phyloP scores from a whole-genome alignment of 495 filamentous ascomycete species.

The Cercophora scortea region DNA sequence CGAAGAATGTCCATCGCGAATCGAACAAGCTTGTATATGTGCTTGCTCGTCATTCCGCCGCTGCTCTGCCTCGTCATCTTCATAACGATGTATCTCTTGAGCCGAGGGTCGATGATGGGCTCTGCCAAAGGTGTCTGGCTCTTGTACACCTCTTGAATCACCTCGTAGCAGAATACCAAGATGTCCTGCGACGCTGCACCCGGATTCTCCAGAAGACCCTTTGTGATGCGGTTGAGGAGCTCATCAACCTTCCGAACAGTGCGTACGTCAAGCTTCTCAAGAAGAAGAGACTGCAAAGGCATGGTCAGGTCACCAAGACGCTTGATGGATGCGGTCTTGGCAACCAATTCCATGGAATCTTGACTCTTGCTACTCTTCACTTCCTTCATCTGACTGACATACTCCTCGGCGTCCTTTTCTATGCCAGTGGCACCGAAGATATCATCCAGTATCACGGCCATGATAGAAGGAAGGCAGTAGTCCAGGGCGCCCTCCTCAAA shows the following conservation, averaged over 20 bases:
- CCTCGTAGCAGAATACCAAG: constrained; percentile 87
- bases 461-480: constrained; percentile 72
- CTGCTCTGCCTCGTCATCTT: constrained; percentile 61
- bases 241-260: constrained; percentile 87
- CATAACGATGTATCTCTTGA: constrained; percentile 68
- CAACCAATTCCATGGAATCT: constrained; percentile 92
- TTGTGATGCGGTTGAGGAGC: constrained; percentile 71
- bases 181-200: constrained; percentile 67
- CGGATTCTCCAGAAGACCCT: constrained; percentile 74
- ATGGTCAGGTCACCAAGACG: constrained; percentile 66
- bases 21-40: constrained; percentile 73
- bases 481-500: constrained; percentile 80
- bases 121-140: constrained; percentile 36
- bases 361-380: constrained; percentile 96
- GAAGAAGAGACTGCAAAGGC: constrained; percentile 68
- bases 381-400: constrained; percentile 92
- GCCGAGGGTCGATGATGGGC: constrained; percentile 47
- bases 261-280: constrained; percentile 71
- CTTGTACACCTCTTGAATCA: constrained; percentile 78
- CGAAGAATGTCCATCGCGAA: constrained; percentile 85
- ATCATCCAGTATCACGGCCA: constrained; percentile 89
- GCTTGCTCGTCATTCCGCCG: constrained; percentile 60
- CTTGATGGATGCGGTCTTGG: constrained; percentile 65
- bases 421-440: constrained; percentile 93
- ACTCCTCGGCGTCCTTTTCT: constrained; percentile 96